Percentiles rank a stretch among this genome's conserved stretches.
phyloP scores from a whole-genome alignment of 192 early-diverging fungal species.

The Cetraspora pellucida region DNA sequence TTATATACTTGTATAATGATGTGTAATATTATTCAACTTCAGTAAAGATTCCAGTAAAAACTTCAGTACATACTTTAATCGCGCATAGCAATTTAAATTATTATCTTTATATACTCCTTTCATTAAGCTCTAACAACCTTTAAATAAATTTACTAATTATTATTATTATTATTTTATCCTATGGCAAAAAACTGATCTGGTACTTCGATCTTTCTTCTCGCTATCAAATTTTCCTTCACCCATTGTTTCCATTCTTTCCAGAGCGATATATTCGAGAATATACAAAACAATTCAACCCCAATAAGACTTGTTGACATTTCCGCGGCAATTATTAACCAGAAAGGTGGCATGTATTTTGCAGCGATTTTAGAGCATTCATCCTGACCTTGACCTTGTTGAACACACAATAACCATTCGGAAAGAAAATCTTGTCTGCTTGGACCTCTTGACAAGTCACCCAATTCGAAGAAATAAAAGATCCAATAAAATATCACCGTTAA shows the following conservation, averaged over 20 bases:
- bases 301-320: conserved; percentile 48
- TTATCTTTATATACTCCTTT: no score
- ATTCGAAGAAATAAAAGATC: conserved; percentile 55
- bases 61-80: no score
- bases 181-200: no score
- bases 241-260: conserved; percentile 51
- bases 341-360: conserved; percentile 45
- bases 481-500: conserved; percentile 55
- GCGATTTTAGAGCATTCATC: conserved; percentile 42
- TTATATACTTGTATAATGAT: no score
- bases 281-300: conserved; percentile 49
- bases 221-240: neutral
- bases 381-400: conserved; percentile 40
- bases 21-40: no score
- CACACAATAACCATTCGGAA: conserved; percentile 43
- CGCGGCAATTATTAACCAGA: conserved; percentile 49
- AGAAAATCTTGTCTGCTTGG: conserved; percentile 24
- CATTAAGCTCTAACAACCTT: no score
- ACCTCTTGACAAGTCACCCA: conserved; percentile 37
- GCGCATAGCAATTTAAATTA: no score
- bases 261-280: conserved; percentile 50
- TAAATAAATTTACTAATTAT: no score
- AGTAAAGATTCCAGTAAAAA: no score
- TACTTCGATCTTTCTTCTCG: no score
- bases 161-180: no score